phyloP scores from a whole-genome alignment of 73 alveolate species.

The Blepharisma stoltei region DNA sequence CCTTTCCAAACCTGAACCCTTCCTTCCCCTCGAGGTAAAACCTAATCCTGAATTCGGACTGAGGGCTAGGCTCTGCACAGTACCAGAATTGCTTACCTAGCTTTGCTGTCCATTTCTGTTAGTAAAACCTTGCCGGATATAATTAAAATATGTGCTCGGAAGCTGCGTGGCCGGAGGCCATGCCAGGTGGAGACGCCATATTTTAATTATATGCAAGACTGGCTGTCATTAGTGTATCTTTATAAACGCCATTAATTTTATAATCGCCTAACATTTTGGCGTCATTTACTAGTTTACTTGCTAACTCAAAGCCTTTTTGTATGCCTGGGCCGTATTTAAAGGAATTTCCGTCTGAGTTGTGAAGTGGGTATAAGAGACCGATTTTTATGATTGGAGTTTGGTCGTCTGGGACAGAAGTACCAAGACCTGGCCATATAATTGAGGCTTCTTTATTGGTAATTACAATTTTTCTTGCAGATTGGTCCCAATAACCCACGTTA shows the following conservation, averaged over 20 bases:
- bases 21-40: too few relatives aligned
- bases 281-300: not conserved
- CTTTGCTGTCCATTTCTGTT: too few relatives aligned
- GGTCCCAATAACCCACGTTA: constrained; percentile 24
- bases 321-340: not conserved
- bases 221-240: not conserved
- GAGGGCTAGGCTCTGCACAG: too few relatives aligned
- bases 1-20: too few relatives aligned
- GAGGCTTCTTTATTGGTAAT: not conserved
- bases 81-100: too few relatives aligned
- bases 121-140: too few relatives aligned
- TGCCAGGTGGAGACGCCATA: too few relatives aligned
- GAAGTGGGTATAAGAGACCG: constrained; percentile 10
- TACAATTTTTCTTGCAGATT: not conserved
- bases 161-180: too few relatives aligned
- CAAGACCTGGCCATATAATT: constrained; percentile 29
- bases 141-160: too few relatives aligned
- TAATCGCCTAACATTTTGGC: not conserved
- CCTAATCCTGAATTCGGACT: too few relatives aligned
- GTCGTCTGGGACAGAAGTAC: not conserved
- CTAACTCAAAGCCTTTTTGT: constrained; percentile 6
- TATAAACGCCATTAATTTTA: not conserved
- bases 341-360: not conserved
- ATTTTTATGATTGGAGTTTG: not conserved
- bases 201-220: too few relatives aligned